A percentile compares a stretch with the other conserved stretches of the same genome.
These are phyloP conservation scores for Citrus hindsii DNA, from an alignment of 345 rosid species.

Conservation along the genomic window DNA sequence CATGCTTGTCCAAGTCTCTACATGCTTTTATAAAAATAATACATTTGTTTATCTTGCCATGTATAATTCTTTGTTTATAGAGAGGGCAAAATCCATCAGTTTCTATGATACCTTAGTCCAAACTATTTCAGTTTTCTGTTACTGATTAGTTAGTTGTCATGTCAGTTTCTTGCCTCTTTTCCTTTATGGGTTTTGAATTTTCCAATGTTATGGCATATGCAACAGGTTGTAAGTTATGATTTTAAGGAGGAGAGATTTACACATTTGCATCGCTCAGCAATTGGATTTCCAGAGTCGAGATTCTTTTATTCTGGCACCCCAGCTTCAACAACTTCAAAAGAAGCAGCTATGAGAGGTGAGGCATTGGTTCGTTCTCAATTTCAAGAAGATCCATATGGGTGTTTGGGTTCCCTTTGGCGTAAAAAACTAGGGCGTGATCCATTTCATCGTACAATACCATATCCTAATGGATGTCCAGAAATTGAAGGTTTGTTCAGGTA, in stretches of 20 bases:
- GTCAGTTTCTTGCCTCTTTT: not conserved
- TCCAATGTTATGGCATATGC: not conserved
- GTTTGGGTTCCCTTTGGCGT: constrained; percentile 69
- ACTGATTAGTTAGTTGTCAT: not conserved
- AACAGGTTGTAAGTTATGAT: constrained; percentile 90
- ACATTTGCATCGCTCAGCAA: constrained; percentile 73
- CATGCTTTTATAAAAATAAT: not conserved
- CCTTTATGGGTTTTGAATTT: not conserved
- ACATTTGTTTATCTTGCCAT: not conserved
- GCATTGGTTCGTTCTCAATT: constrained; percentile 80
- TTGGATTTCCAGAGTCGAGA: constrained; percentile 74
- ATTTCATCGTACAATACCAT: constrained; percentile 86
- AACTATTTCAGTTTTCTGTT: not conserved
- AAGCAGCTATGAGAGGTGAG: constrained; percentile 80
- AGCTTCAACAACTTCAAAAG: constrained; percentile 49
- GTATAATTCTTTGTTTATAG: not conserved
- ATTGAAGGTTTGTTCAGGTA: constrained; percentile 71
- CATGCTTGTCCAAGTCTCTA: not conserved
- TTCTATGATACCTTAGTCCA: not conserved
- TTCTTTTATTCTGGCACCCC: constrained; percentile 81
- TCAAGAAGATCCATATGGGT: constrained; percentile 83
- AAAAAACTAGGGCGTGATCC: constrained; percentile 92
- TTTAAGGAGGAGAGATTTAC: constrained; percentile 86
- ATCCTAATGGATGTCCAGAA: constrained; percentile 91
- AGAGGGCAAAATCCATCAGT: not conserved